Evolutionary conservation across 257 asterid genomes (phyloP).

Genomic region (Dorcoceras hygrometricum): DNA sequence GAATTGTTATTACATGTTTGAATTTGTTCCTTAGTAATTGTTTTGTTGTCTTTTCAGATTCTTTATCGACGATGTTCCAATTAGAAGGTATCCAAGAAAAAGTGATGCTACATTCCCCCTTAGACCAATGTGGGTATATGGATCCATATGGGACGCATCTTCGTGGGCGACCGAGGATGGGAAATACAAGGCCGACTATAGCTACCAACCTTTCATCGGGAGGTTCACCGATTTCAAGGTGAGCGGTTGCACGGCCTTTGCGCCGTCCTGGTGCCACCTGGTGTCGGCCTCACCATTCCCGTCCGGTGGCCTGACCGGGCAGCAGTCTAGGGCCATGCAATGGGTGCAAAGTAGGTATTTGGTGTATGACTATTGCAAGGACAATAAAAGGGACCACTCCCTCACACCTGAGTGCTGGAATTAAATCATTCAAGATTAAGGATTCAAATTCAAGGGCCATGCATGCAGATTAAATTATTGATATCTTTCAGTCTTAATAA

Average conservation of each 20-base stretch:
- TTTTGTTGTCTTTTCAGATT: conserved; percentile 38
- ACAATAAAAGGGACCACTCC: conserved; percentile 72
- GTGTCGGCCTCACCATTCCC: conserved; percentile 63
- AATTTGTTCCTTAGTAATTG: too few relatives aligned
- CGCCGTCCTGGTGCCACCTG: conserved; percentile 62
- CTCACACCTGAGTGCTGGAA: conserved; percentile 76
- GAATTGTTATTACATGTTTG: not conserved
- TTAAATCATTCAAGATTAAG: conserved; percentile 15
- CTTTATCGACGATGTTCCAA: conserved; percentile 82
- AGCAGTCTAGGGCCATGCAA: conserved; percentile 53
- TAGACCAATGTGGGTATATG: conserved; percentile 71
- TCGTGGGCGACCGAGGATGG: conserved; percentile 91
- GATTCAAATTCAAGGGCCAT: not conserved
- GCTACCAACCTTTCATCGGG: conserved; percentile 73
- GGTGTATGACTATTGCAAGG: conserved; percentile 74
- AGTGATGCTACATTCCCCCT: conserved; percentile 70
- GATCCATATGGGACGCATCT: conserved; percentile 91
- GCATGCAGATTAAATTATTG: not conserved
- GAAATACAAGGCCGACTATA: conserved; percentile 61
- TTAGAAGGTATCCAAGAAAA: conserved; percentile 64
- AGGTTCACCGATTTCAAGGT: conserved; percentile 60
- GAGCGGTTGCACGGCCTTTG: conserved; percentile 64
- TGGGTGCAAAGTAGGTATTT: conserved; percentile 69
- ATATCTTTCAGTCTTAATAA: not conserved
- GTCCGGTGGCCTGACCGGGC: conserved; percentile 60